Percentiles rank a stretch among this genome's conserved stretches.
These are phyloP conservation scores for Pythium apleroticum DNA, from an alignment of 352 stramenopile genomes.

Conservation along the genomic window DNA sequence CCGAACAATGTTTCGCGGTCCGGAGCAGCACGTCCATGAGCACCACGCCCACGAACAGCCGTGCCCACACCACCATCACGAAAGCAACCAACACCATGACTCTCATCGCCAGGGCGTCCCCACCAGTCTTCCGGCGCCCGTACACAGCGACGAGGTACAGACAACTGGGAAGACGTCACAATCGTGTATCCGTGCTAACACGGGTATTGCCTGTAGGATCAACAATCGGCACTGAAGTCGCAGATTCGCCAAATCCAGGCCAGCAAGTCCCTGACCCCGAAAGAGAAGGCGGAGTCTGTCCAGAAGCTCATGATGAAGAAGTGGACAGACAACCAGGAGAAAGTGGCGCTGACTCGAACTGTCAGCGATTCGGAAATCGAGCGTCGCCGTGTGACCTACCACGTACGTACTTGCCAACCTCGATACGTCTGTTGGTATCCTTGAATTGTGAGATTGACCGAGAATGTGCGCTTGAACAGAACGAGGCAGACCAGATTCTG, in stretches of 20 bases:
- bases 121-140: constrained; percentile 44
- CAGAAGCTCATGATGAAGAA: constrained; percentile 88
- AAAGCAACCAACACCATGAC: constrained; percentile 41
- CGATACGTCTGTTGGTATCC: no score
- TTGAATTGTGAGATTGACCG: background rate
- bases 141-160: constrained; percentile 54
- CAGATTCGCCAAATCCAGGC: constrained; percentile 82
- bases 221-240: constrained; percentile 56
- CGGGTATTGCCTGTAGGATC: constrained; percentile 33
- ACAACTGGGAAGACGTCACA: background rate
- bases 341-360: constrained; percentile 36
- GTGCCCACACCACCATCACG: constrained; percentile 31
- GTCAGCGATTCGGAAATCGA: constrained; percentile 54
- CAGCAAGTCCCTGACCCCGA: constrained; percentile 69
- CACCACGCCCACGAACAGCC: constrained; percentile 24
- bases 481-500: constrained; percentile 58
- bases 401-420: constrained; percentile 52
- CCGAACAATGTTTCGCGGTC: constrained; percentile 26
- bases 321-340: constrained; percentile 74
- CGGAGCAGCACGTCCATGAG: constrained; percentile 26
- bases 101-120: constrained; percentile 25
- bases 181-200: background rate
- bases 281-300: constrained; percentile 81
- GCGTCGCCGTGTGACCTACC: constrained; percentile 44
- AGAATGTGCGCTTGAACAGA: constrained; percentile 29